Base-by-base conservation (phyloP, 176 grass and related monocot genomes). In the Elymus sibiricus region DNA sequence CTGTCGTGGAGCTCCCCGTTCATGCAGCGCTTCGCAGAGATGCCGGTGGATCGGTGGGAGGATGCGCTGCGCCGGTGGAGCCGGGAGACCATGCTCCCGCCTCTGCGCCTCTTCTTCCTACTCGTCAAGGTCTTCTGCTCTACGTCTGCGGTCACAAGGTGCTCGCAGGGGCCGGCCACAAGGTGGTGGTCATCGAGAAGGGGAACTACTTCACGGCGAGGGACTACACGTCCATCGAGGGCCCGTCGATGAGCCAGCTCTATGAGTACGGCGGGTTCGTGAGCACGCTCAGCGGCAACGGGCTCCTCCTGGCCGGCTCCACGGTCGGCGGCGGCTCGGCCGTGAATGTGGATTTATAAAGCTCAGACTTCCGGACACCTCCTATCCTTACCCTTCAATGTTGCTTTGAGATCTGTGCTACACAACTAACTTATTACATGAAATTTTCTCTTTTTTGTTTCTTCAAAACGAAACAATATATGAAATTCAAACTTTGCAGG, bases 121-220 rank as follows among this genome's bases (percentile, higher is more conserved):
- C 6, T 92, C 43, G 26, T 85, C 90, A 98, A 98, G 74, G 47
- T 92, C 63, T 89, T 86, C 70, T 94, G 87, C 77, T 87, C 73
- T 87, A 78, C 88, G 81, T 74, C 90, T 98, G n/a, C n/a, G n/a
- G n/a, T n/a, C n/a, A n/a, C n/a, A n/a, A n/a, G 81, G 86, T 95
- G 79, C 91, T 98, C 0, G 88, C 96, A 2, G 82, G n/a, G 61
- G 72, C 91, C 11, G 94, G 94, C 2, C 70, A 91, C 86, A 98
- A 95, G 83, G 96, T 95, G 6, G 84, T 98, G 5, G 89, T 98
- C 70, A 32, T 98, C 22, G 96, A 98, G 90, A 98, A 95, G 29
- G 93, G 96, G 1, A 87, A 68, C 92, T 98, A 98, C 89, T 98
- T 92, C 86, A 91, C 92, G 24, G 60, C 86, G 4, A 70, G 85